Evolutionary conservation across 495 filamentous ascomycete genomes (phyloP), one percentile per base, ranked within the genome.

Genomic region (Terfezia boudieri): DNA sequence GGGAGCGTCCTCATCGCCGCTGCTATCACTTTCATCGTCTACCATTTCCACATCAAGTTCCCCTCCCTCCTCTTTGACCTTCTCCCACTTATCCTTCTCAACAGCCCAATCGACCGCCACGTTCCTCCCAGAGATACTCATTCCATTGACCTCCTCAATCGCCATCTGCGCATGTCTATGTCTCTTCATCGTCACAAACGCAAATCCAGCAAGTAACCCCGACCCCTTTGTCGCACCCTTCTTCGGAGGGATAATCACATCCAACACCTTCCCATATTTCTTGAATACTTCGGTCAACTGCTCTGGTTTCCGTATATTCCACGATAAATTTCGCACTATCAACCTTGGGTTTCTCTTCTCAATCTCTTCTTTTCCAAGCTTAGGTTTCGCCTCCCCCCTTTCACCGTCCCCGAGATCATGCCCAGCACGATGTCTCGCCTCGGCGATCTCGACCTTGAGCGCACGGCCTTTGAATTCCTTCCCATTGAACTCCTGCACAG

Each of bases 41-140:
- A 59, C 59, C 20, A 67, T 64, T 4, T 67, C 57, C 12, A 67
- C 58, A 37, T 70, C 63, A 17, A 59, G 59, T 20, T 56, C 57
- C 26, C 38, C 36, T 37, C 43, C 48, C 52, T 68, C 64, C 22
- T 67, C 74, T 66, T 71, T 77, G 64, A 68, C 63, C 37, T 74
- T 71, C 52, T 93, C 75, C 87, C 88, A 95, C 4, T 78, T 75
- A 49, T 81, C 73, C 68, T 89, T 95, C 53, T 94, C 85, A 1
- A 95, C 89, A 22, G 89, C 87, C 85, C 86, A 95, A 73, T 98
- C 90, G 6, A 95, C 89, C 9, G 88, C 89, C 51, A 95, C 59
- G 36, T 76, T 80, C 57, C 90, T 72, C 11, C 89, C 90, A 68
- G 94, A 86, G 17, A 99, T 73, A 58, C 81, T 77, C 66, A 82